Evolutionary conservation across 2,329 filamentous ascomycete genomes (phyloP).

Genomic region (Ilyonectria robusta): DNA sequence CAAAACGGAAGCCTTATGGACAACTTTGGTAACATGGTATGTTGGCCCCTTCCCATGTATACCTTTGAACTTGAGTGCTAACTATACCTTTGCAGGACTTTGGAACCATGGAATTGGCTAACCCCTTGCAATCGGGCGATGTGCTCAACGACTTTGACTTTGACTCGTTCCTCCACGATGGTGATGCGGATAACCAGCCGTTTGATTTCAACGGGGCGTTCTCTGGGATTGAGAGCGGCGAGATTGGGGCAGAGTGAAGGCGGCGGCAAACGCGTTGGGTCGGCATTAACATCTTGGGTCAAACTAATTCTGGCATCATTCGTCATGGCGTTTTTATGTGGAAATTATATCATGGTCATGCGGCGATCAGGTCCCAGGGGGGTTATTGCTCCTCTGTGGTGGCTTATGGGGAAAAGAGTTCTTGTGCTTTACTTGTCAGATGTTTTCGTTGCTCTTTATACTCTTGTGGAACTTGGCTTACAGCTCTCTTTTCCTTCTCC

Average conservation of each 20-base stretch:
- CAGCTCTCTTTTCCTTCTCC: constrained; percentile 35
- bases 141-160: constrained; percentile 78
- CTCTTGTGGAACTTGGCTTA: constrained; percentile 32
- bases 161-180: constrained; percentile 76
- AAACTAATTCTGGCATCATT: constrained; percentile 58
- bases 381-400: constrained; percentile 47
- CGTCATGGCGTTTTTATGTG: constrained; percentile 56
- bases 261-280: constrained; percentile 41
- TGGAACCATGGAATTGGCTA: constrained; percentile 66
- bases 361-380: constrained; percentile 54
- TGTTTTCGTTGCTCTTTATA: constrained; percentile 26
- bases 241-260: constrained; percentile 70
- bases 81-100: constrained; percentile 56
- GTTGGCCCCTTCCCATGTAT: constrained; percentile 41
- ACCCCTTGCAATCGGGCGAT: constrained; percentile 67
- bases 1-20: constrained; percentile 63
- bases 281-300: constrained; percentile 50
- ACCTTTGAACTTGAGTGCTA: constrained; percentile 11
- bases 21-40: constrained; percentile 60
- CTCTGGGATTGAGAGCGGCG: constrained; percentile 67
- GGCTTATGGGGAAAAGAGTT: constrained; percentile 53
- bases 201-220: constrained; percentile 71
- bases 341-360: constrained; percentile 59
- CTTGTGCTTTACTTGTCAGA: constrained; percentile 38
- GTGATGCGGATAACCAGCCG: constrained; percentile 60